These are phyloP conservation scores for Xylaria bambusicola DNA, from an alignment of 495 filamentous ascomycete genomes.

Conservation along the genomic window DNA sequence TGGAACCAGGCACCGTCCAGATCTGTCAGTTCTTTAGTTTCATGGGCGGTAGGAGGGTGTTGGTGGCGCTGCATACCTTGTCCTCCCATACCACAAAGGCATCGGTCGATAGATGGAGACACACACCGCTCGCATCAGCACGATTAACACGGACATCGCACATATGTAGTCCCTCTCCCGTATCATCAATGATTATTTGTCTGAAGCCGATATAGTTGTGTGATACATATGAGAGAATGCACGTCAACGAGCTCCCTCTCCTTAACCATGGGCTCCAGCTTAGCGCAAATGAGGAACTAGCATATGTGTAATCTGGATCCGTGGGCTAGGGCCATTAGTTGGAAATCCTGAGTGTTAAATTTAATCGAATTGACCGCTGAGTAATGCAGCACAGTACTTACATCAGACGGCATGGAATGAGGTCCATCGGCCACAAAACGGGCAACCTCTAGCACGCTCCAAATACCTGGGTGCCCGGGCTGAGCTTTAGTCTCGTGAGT, in stretches of 20 bases:
- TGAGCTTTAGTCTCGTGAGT: conserved; percentile 21
- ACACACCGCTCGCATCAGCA: conserved; percentile 40
- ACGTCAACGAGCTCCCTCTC: conserved; percentile 29
- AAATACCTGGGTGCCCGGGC: conserved; percentile 31
- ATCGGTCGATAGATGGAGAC: conserved; percentile 45
- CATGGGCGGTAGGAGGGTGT: not conserved
- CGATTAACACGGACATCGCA: conserved; percentile 31
- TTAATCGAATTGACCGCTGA: too few species aligned
- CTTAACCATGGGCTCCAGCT: conserved; percentile 47
- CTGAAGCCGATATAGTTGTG: conserved; percentile 50
- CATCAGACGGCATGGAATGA: conserved; percentile 33
- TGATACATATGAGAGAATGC: conserved; percentile 43
- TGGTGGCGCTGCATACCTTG: conserved; percentile 28
- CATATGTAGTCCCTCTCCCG: conserved; percentile 15
- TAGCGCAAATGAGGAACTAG: conserved; percentile 46
- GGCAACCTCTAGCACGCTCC: conserved; percentile 45
- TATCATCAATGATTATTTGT: conserved; percentile 32
- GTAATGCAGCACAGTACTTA: conserved; percentile 30
- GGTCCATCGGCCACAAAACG: conserved; percentile 46
- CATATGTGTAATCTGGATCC: conserved; percentile 44
- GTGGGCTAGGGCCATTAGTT: conserved; percentile 14
- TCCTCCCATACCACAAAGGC: conserved; percentile 52
- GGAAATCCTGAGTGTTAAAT: not conserved
- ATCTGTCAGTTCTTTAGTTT: conserved; percentile 34
- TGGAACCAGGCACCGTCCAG: conserved; percentile 32